Percentiles rank a stretch among this genome's conserved stretches.
These are phyloP conservation scores for Populus euphratica DNA, from an alignment of 345 rosid species.

Conservation along the genomic window DNA sequence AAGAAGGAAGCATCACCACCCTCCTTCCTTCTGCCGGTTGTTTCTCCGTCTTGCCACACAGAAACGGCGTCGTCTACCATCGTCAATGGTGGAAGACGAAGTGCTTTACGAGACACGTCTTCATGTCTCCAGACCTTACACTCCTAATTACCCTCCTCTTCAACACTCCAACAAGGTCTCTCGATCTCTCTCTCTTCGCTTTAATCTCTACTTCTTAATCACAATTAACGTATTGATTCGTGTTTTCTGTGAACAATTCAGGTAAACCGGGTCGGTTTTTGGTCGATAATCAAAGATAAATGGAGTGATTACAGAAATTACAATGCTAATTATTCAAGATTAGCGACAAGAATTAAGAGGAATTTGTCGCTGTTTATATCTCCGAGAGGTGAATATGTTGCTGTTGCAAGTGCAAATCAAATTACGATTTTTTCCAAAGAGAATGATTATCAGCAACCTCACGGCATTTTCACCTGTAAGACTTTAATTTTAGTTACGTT, in stretches of 20 bases:
- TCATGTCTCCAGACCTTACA: constrained; percentile 61
- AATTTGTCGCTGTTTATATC: constrained; percentile 61
- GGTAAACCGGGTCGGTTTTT: constrained; percentile 34
- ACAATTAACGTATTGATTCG: neutral
- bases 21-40: neutral
- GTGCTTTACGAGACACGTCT: constrained; percentile 63
- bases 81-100: constrained; percentile 19
- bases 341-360: constrained; percentile 33
- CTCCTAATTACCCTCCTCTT: constrained; percentile 65
- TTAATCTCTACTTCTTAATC: neutral
- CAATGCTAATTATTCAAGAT: constrained; percentile 6
- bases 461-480: constrained; percentile 64
- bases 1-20: neutral
- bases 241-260: constrained; percentile 24
- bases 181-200: neutral
- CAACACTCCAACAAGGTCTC: constrained; percentile 42
- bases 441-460: constrained; percentile 67
- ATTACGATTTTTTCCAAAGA: constrained; percentile 66
- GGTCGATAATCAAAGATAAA: constrained; percentile 44
- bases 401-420: constrained; percentile 71
- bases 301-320: constrained; percentile 50
- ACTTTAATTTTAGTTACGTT: neutral
- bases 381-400: constrained; percentile 67
- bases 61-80: neutral
- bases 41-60: neutral